Evolutionary conservation across 192 early-diverging fungal species (phyloP).

Genomic region (Podila clonocystis): DNA sequence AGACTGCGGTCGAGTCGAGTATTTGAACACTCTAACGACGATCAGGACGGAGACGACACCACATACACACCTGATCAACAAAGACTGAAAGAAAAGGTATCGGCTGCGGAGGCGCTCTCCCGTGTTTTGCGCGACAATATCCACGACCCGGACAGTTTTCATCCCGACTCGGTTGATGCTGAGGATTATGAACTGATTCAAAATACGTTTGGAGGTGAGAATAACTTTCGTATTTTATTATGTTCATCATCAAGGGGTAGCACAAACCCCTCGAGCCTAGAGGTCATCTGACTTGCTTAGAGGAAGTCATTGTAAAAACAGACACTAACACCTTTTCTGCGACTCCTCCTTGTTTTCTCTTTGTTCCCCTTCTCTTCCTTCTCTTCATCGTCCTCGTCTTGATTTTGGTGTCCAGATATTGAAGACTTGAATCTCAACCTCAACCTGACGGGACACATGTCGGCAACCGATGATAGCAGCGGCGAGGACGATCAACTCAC

Average conservation of each 20-base stretch:
- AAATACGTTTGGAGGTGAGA: slow-evolving; percentile 43
- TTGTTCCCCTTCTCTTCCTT: background rate
- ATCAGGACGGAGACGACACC: slow-evolving; percentile 19
- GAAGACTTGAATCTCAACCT: slow-evolving; percentile 43
- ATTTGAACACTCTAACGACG: slow-evolving; percentile 13
- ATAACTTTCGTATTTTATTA: background rate
- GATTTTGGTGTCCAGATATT: slow-evolving; percentile 13
- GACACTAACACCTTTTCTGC: background rate
- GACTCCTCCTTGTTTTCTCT: background rate
- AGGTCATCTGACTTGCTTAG: no score
- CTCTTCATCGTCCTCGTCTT: background rate
- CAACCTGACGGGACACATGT: slow-evolving; percentile 28
- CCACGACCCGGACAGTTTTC: slow-evolving; percentile 27
- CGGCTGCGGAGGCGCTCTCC: slow-evolving; percentile 31
- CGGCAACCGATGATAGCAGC: slow-evolving; percentile 26
- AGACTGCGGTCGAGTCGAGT: slow-evolving; percentile 34
- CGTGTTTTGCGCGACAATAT: slow-evolving; percentile 33
- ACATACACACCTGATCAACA: slow-evolving; percentile 28
- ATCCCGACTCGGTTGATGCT: slow-evolving; percentile 32
- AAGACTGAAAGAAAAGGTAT: slow-evolving; percentile 19
- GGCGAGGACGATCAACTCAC: slow-evolving; percentile 41
- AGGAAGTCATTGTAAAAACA: no score
- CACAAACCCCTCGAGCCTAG: no score
- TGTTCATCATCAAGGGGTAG: background rate
- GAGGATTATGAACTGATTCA: slow-evolving; percentile 43